These are phyloP conservation scores for Tephrocybe sp. DNA, from an alignment of 768 basidiomycete species.

Conservation along the genomic window DNA sequence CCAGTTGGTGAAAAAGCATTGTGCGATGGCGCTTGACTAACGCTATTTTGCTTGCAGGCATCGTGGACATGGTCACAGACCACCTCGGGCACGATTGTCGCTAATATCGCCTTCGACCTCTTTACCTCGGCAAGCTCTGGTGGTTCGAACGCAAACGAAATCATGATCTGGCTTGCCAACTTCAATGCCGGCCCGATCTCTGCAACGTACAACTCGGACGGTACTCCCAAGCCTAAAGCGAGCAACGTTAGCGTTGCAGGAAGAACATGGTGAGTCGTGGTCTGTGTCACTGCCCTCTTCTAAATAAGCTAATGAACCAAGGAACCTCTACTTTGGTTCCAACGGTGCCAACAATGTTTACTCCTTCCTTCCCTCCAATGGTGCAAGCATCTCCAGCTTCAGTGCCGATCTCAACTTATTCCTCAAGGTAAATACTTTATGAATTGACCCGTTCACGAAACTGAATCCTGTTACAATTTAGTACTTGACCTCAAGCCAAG, in stretches of 20 bases:
- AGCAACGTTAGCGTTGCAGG: slow-evolving; percentile 45
- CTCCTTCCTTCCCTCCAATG: slow-evolving; percentile 42
- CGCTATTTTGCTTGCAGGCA: slow-evolving; percentile 33
- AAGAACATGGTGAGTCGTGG: slow-evolving; percentile 41
- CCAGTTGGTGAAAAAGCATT: slow-evolving; percentile 36
- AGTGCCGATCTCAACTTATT: slow-evolving; percentile 52
- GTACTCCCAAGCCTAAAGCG: slow-evolving; percentile 44
- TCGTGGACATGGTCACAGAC: slow-evolving; percentile 57
- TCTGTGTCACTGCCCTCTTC: neutral
- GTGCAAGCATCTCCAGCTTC: slow-evolving; percentile 42
- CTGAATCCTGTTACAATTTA: slow-evolving; percentile 19
- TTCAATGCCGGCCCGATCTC: slow-evolving; percentile 60
- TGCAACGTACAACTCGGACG: slow-evolving; percentile 39
- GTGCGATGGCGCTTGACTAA: neutral
- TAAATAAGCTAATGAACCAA: slow-evolving; percentile 15
- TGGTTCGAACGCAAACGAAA: slow-evolving; percentile 45
- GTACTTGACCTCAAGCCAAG: slow-evolving; percentile 48
- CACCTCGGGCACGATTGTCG: slow-evolving; percentile 39
- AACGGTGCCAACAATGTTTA: slow-evolving; percentile 54
- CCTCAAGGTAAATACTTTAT: slow-evolving; percentile 36
- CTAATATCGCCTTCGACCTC: slow-evolving; percentile 60
- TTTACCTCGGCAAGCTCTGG: slow-evolving; percentile 55
- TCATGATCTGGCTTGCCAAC: slow-evolving; percentile 69
- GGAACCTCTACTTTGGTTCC: slow-evolving; percentile 53
- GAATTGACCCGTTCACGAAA: neutral